These are phyloP conservation scores for Puccinia triticina DNA, from an alignment of 1,284 basidiomycete genomes.

Conservation along the genomic window DNA sequence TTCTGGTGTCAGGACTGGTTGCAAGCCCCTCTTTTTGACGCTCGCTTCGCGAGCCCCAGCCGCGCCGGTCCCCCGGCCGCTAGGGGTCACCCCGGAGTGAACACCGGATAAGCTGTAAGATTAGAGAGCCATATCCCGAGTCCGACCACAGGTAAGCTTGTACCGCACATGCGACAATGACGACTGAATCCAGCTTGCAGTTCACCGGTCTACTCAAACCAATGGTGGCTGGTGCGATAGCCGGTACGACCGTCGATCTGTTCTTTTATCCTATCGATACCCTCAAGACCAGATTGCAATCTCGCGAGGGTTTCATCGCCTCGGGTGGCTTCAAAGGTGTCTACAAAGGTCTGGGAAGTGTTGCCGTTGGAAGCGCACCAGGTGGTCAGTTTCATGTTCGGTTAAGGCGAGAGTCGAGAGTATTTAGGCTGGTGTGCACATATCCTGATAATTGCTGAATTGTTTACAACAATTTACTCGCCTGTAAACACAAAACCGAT, in stretches of 20 bases:
- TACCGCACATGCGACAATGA: background rate
- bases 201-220: conserved; percentile 27
- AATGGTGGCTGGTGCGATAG: conserved; percentile 68
- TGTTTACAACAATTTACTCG: background rate
- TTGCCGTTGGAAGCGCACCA: conserved; percentile 91
- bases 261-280: conserved; percentile 97
- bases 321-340: conserved; percentile 89
- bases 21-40: no score
- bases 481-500: background rate
- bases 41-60: no score
- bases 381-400: conserved; percentile 69
- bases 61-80: no score
- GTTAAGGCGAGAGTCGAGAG: background rate
- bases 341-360: conserved; percentile 92
- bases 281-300: conserved; percentile 90
- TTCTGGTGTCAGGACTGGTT: no score
- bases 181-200: background rate
- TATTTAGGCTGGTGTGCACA: background rate
- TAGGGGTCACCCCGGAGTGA: no score
- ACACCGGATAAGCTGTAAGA: no score
- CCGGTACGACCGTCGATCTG: conserved; percentile 87
- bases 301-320: conserved; percentile 78
- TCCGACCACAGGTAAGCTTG: no score
- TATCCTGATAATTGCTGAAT: background rate
- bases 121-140: no score